Conservation (phyloP, 2,329 filamentous ascomycete genomes). For the Sarocladiaceae sp. region DNA sequence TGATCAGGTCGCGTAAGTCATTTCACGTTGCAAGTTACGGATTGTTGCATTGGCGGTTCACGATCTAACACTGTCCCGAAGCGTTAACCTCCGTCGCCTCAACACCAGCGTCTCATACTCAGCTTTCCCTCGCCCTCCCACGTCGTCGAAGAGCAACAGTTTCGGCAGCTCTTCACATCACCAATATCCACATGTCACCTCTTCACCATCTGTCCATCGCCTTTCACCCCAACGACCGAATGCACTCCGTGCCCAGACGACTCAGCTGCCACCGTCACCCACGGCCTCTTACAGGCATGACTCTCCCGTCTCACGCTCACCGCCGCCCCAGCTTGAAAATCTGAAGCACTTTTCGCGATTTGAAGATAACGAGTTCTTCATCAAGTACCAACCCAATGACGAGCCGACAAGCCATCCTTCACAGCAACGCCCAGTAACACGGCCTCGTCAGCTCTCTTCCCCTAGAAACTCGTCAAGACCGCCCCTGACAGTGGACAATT, state of each 20-base stretch:
- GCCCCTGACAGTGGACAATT: neutral
- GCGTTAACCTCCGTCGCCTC: neutral
- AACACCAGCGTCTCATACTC: slow-evolving; percentile 3
- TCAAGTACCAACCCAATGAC: slow-evolving; percentile 3
- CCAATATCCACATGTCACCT: neutral
- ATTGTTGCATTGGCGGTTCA: neutral
- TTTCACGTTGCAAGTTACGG: neutral
- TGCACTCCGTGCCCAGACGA: neutral
- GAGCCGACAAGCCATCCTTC: neutral
- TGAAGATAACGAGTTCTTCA: slow-evolving; percentile 5
- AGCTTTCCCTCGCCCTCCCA: neutral
- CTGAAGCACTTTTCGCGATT: neutral
- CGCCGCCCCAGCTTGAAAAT: neutral
- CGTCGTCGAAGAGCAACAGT: neutral
- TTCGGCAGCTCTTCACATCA: neutral
- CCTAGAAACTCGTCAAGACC: neutral
- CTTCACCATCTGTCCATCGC: neutral
- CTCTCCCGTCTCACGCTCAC: neutral
- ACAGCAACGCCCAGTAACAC: neutral
- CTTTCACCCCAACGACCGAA: neutral
- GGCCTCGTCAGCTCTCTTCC: neutral
- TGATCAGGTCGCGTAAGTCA: slow-evolving; percentile 6
- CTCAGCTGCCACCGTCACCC: neutral
- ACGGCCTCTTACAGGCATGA: neutral
- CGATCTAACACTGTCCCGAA: too few species aligned